A percentile compares a stretch with the other conserved stretches of the same genome.
These are phyloP conservation scores for Saccharomycopsis babjevae DNA, from an alignment of 805 yeast genomes.

Conservation along the genomic window DNA sequence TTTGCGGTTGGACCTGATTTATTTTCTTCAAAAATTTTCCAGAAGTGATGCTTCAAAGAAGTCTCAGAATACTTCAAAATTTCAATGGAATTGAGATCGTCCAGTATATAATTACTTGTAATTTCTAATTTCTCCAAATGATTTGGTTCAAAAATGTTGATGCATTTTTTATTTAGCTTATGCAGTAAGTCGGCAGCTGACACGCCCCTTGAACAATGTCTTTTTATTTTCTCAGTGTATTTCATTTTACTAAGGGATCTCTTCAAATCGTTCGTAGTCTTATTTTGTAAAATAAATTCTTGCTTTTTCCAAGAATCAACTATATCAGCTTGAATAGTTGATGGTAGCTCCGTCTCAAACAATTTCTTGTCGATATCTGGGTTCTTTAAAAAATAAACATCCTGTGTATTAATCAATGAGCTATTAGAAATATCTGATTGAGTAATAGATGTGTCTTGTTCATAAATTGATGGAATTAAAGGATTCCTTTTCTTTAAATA, in stretches of 20 bases:
- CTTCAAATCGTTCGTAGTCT: slow-evolving; percentile 5
- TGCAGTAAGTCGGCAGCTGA: background rate
- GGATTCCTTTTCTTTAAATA: background rate
- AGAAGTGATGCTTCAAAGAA: background rate
- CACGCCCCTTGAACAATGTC: background rate
- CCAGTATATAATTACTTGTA: background rate
- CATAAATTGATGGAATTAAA: background rate
- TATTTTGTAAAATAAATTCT: slow-evolving; percentile 10
- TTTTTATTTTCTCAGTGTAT: background rate
- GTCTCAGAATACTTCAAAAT: background rate
- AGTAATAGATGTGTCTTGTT: background rate
- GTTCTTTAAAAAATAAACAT: slow-evolving; percentile 10
- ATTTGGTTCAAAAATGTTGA: background rate
- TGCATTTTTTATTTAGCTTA: background rate
- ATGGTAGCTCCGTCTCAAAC: slow-evolving; percentile 8
- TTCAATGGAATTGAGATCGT: background rate
- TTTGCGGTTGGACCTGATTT: background rate
- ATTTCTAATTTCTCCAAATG: background rate
- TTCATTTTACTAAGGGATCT: background rate
- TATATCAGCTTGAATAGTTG: slow-evolving; percentile 7
- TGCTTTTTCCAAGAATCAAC: slow-evolving; percentile 9
- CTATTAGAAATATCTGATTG: background rate
- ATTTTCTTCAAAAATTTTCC: background rate
- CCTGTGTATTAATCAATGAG: slow-evolving; percentile 9
- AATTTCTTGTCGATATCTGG: slow-evolving; percentile 8